Percentiles rank a stretch among this genome's conserved stretches.
These are phyloP conservation scores for Fusarium pseudonygamai DNA, from an alignment of 2,329 filamentous ascomycete genomes.

Conservation along the genomic window DNA sequence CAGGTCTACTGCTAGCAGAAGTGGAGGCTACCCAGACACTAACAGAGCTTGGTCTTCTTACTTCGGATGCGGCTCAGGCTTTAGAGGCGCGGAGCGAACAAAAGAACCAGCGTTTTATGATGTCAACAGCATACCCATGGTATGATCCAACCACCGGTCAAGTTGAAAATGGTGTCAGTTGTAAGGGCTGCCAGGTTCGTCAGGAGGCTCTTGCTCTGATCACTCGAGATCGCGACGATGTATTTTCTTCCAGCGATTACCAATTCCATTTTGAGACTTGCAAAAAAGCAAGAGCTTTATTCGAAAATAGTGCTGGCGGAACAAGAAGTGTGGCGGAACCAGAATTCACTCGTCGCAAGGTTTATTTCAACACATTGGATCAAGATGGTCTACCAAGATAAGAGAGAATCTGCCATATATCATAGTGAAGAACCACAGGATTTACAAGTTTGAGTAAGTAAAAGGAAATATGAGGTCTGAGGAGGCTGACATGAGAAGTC, in stretches of 20 bases:
- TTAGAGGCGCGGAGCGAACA: background rate
- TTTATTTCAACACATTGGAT: background rate
- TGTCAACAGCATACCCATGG: background rate
- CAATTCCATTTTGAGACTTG: background rate
- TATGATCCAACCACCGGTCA: accelerated
- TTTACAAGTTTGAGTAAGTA: accelerated
- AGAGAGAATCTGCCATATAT: background rate
- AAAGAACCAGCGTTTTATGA: background rate
- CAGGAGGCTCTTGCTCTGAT: accelerated
- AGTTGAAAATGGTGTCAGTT: background rate
- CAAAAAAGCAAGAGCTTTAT: background rate
- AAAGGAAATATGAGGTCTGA: too few species aligned
- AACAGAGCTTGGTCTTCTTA: background rate
- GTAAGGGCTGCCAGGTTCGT: background rate
- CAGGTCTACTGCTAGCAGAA: background rate
- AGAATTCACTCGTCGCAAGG: background rate
- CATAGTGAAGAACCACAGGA: accelerated
- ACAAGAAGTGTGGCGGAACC: background rate
- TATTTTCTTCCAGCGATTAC: background rate
- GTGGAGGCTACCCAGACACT: background rate
- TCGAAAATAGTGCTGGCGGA: accelerated
- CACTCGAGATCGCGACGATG: background rate
- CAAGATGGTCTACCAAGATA: background rate
- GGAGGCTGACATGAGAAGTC: background rate
- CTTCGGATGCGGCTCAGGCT: accelerated